Evolutionary conservation across 768 basidiomycete genomes (phyloP).

Genomic region (Hypholoma sublateritium): DNA sequence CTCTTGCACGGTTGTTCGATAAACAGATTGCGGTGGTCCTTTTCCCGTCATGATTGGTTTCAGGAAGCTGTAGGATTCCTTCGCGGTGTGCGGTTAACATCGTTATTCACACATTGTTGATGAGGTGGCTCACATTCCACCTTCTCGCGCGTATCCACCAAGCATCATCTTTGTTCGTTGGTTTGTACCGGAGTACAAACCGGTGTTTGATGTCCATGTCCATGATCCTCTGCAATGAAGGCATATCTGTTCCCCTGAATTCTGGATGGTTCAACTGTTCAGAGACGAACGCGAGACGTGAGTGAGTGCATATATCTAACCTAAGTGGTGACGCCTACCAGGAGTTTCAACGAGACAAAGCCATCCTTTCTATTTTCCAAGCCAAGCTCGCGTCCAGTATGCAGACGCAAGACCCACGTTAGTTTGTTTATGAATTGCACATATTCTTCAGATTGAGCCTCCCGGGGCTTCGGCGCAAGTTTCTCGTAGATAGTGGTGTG

Average conservation of each 20-base stretch:
- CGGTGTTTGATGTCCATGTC: conserved; percentile 15
- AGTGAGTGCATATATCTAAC: neutral
- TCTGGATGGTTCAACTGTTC: conserved; percentile 20
- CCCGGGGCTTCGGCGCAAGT: neutral
- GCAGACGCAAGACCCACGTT: conserved; percentile 9
- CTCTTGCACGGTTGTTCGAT: conserved; percentile 15
- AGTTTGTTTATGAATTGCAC: conserved; percentile 6
- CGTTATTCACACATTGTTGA: neutral
- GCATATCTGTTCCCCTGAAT: conserved; percentile 17
- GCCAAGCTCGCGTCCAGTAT: conserved; percentile 13
- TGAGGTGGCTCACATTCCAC: conserved; percentile 15
- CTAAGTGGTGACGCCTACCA: conserved; percentile 4
- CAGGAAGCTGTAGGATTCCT: conserved; percentile 16
- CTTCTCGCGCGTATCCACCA: conserved; percentile 22
- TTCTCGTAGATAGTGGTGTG: conserved; percentile 1
- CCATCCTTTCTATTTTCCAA: conserved; percentile 15
- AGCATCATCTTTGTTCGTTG: conserved; percentile 7
- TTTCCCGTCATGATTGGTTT: conserved; percentile 9
- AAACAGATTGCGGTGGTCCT: conserved; percentile 10
- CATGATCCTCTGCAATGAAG: conserved; percentile 13
- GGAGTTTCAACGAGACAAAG: conserved; percentile 12
- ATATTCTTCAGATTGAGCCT: neutral
- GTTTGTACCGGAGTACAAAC: conserved; percentile 15
- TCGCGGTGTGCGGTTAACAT: neutral
- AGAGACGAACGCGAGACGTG: neutral